Evolutionary conservation across 192 early-diverging fungal species (phyloP).

Genomic region (Cetraspora pellucida): DNA sequence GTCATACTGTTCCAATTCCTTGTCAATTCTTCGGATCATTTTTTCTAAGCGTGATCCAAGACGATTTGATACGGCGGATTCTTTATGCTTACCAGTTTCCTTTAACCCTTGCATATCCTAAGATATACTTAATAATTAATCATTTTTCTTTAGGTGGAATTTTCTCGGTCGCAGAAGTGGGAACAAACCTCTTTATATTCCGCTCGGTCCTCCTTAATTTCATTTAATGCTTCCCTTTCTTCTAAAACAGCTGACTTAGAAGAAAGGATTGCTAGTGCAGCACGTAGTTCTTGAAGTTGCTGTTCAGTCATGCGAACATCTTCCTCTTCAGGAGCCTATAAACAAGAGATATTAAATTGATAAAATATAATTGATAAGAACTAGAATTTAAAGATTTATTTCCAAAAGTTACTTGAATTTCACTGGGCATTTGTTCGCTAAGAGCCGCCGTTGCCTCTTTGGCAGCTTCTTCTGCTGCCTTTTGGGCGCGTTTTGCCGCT

Average conservation of each 20-base stretch:
- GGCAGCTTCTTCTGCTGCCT: constrained; percentile 59
- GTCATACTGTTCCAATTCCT: constrained; percentile 68
- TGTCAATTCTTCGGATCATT: constrained; percentile 76
- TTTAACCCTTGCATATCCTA: constrained; percentile 60
- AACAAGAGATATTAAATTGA: neutral
- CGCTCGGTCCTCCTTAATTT: constrained; percentile 61
- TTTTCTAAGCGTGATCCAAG: constrained; percentile 74
- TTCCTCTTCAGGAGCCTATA: constrained; percentile 35
- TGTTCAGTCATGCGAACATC: constrained; percentile 57
- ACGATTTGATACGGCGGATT: constrained; percentile 57
- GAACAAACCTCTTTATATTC: constrained; percentile 58
- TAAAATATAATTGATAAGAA: too few species aligned
- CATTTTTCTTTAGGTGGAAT: neutral
- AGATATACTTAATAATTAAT: neutral
- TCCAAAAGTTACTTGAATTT: neutral
- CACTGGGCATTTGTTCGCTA: constrained; percentile 14
- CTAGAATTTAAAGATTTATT: too few species aligned
- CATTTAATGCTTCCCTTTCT: constrained; percentile 64
- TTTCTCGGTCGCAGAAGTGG: neutral
- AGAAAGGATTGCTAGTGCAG: constrained; percentile 58
- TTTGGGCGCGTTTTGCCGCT: constrained; percentile 42
- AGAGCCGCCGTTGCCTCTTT: constrained; percentile 28
- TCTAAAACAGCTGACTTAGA: constrained; percentile 61
- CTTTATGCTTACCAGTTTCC: constrained; percentile 53
- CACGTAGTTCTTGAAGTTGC: constrained; percentile 60